Evolutionary conservation across 2,329 filamentous ascomycete genomes (phyloP).

Genomic region (Aspergillus fructus): DNA sequence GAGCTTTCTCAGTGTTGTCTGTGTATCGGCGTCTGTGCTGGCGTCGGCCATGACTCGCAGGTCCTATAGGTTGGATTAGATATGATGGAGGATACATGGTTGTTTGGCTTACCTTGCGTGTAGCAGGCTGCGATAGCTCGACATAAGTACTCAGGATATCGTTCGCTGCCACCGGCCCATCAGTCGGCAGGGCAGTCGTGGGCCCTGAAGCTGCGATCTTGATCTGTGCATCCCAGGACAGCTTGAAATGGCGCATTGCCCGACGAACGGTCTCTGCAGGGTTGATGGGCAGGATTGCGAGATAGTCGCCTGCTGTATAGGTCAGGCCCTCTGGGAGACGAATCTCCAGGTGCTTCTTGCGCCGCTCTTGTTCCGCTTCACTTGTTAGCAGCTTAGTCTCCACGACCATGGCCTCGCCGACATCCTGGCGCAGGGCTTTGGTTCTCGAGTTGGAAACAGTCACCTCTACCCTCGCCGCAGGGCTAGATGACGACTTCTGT

Average conservation of each 20-base stretch:
- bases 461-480: neutral
- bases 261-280: conserved; percentile 60
- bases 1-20: conserved; percentile 37
- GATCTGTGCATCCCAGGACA: conserved; percentile 63
- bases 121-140: conserved; percentile 64
- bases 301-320: conserved; percentile 75
- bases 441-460: conserved; percentile 19
- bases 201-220: conserved; percentile 53
- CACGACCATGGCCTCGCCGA: conserved; percentile 51
- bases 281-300: conserved; percentile 72
- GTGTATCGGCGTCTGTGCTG: conserved; percentile 49
- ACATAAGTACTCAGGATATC: conserved; percentile 69
- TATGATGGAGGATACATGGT: too few species aligned
- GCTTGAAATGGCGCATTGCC: conserved; percentile 61
- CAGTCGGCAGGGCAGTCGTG: conserved; percentile 49
- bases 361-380: conserved; percentile 43
- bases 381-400: conserved; percentile 53
- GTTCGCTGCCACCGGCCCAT: conserved; percentile 57
- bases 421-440: conserved; percentile 40
- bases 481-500: too few species aligned
- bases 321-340: conserved; percentile 63
- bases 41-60: conserved; percentile 48
- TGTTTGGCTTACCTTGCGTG: neutral
- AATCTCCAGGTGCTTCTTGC: conserved; percentile 66
- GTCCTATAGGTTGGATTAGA: conserved; percentile 29